phyloP scores from a whole-genome alignment of 2,329 filamentous ascomycete species.

The Fusarium sp. region DNA sequence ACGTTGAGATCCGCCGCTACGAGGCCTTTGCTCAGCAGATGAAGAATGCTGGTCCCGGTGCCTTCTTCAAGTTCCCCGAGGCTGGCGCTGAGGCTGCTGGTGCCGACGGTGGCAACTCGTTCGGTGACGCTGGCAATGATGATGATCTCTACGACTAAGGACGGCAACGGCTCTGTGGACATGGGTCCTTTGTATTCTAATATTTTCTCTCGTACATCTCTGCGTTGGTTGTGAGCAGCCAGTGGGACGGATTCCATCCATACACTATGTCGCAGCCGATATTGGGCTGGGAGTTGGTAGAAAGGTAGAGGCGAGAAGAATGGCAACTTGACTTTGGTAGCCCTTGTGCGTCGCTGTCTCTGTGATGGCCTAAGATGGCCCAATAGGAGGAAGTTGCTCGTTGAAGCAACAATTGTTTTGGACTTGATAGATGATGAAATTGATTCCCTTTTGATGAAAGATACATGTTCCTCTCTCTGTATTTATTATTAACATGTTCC shows the following conservation, averaged over 20 bases:
- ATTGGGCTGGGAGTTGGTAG: constrained; percentile 53
- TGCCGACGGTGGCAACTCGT: constrained; percentile 71
- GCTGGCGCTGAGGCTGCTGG: constrained; percentile 73
- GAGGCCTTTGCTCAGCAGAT: constrained; percentile 99
- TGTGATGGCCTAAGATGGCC: constrained; percentile 18
- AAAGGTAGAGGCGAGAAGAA: constrained; percentile 46
- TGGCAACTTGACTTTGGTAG: constrained; percentile 28
- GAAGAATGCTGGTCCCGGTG: constrained; percentile 96
- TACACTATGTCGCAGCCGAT: constrained; percentile 42
- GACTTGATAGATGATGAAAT: constrained; percentile 50
- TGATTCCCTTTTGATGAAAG: constrained; percentile 44
- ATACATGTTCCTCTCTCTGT: neutral
- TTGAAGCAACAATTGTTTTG: constrained; percentile 37
- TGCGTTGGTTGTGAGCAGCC: constrained; percentile 43
- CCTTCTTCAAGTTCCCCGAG: constrained; percentile 97
- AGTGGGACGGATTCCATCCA: constrained; percentile 40
- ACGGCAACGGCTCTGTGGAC: constrained; percentile 34
- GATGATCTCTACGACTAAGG: constrained; percentile 95
- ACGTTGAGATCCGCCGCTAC: constrained; percentile 97
- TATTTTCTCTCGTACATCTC: constrained; percentile 55
- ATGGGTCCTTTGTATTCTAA: constrained; percentile 61
- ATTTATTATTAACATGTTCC: neutral
- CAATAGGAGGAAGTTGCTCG: constrained; percentile 22
- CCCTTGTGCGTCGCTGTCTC: constrained; percentile 1
- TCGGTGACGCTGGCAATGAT: constrained; percentile 91